Conservation (phyloP, 2,329 filamentous ascomycete genomes). For the Fragosphaeria purpurea region DNA sequence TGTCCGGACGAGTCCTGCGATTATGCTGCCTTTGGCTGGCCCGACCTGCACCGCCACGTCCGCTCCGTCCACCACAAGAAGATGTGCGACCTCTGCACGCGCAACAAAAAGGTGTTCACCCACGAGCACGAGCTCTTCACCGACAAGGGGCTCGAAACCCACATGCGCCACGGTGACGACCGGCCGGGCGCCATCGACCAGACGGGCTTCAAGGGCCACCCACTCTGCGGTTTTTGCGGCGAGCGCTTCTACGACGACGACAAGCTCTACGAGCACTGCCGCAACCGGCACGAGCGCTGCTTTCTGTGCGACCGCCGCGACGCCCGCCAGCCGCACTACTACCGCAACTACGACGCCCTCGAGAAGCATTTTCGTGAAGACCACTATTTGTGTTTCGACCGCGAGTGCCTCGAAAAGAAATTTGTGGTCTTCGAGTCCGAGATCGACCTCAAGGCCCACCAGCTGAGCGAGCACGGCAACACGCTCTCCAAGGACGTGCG, state of each 20-base stretch:
- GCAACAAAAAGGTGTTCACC: conserved; percentile 96
- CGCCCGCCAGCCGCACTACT: conserved; percentile 75
- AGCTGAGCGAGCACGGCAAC: conserved; percentile 71
- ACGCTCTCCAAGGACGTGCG: conserved; percentile 73
- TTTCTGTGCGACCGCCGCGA: conserved; percentile 77
- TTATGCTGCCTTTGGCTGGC: conserved; percentile 63
- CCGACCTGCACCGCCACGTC: conserved; percentile 61
- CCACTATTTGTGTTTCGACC: conserved; percentile 76
- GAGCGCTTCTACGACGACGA: conserved; percentile 93
- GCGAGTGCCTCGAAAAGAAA: conserved; percentile 90
- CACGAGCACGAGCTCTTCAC: conserved; percentile 95
- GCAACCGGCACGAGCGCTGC: conserved; percentile 88
- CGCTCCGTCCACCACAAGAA: conserved; percentile 72
- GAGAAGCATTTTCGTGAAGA: conserved; percentile 81
- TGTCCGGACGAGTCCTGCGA: conserved; percentile 76
- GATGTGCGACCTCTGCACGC: conserved; percentile 82
- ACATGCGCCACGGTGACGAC: conserved; percentile 87
- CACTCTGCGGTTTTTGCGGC: conserved; percentile 85
- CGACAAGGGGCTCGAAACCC: conserved; percentile 66
- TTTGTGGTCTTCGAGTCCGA: conserved; percentile 95
- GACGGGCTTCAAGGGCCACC: conserved; percentile 92
- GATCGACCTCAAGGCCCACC: conserved; percentile 89
- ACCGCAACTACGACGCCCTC: conserved; percentile 74
- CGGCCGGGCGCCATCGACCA: conserved; percentile 82
- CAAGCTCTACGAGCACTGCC: conserved; percentile 86